These are phyloP conservation scores for Manihot esculenta DNA, from an alignment of 441 rosid genomes.

Conservation along the genomic window DNA sequence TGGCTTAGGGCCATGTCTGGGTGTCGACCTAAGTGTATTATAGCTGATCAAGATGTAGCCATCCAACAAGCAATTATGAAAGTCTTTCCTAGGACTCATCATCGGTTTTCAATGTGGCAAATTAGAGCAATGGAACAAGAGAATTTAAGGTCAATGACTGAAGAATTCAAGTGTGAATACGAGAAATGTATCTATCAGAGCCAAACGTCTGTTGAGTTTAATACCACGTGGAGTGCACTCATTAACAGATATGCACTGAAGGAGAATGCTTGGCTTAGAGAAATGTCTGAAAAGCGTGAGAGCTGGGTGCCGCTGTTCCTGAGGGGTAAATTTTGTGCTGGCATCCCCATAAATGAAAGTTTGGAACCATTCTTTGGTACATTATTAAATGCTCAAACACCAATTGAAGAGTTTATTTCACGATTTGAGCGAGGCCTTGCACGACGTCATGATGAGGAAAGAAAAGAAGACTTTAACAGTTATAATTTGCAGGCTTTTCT, in stretches of 20 bases:
- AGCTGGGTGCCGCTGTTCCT: slow-evolving; percentile 77
- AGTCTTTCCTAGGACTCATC: slow-evolving; percentile 71
- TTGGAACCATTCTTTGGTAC: slow-evolving; percentile 59
- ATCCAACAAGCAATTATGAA: slow-evolving; percentile 62
- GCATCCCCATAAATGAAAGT: slow-evolving; percentile 59
- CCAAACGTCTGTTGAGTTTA: slow-evolving; percentile 65
- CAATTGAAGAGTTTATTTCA: slow-evolving; percentile 57
- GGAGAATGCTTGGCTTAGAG: slow-evolving; percentile 69
- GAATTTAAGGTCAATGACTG: slow-evolving; percentile 49
- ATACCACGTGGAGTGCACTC: slow-evolving; percentile 60
- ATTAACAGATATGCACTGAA: slow-evolving; percentile 58
- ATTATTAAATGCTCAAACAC: slow-evolving; percentile 49
- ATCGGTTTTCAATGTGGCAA: slow-evolving; percentile 77
- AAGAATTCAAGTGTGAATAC: slow-evolving; percentile 62
- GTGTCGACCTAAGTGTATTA: slow-evolving; percentile 61
- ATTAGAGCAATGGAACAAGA: slow-evolving; percentile 61
- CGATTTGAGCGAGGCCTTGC: slow-evolving; percentile 66
- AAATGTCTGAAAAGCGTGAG: slow-evolving; percentile 66
- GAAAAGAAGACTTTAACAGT: slow-evolving; percentile 73
- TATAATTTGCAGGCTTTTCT: slow-evolving; percentile 60
- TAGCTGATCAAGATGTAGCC: slow-evolving; percentile 79
- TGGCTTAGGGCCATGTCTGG: slow-evolving; percentile 79
- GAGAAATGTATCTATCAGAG: slow-evolving; percentile 69
- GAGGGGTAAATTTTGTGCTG: slow-evolving; percentile 70
- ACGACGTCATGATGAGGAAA: slow-evolving; percentile 73